Conservation (phyloP, 1,139 yeast genomes). For the Komagataea norvegica region DNA sequence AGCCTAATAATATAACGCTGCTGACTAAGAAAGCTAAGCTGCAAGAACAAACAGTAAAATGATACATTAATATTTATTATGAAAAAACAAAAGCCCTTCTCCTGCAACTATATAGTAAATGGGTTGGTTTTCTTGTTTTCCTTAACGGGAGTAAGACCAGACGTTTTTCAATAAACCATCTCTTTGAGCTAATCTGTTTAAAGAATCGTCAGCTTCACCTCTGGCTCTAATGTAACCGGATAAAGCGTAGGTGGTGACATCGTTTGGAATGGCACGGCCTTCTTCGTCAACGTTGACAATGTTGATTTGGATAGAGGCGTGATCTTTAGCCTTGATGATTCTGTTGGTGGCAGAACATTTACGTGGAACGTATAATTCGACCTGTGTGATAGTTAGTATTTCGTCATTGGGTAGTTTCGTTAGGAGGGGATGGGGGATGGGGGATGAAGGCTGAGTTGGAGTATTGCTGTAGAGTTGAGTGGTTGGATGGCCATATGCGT, state of each 20-base stretch:
- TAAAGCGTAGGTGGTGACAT: constrained; percentile 92
- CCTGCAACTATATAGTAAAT: not conserved
- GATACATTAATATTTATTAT: constrained; percentile 3
- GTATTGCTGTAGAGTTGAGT: not conserved
- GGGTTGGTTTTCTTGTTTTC: no score
- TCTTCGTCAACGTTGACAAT: constrained; percentile 86
- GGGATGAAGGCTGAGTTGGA: constrained; percentile 19
- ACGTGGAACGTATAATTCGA: constrained; percentile 99
- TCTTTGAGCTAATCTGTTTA: constrained; percentile 99
- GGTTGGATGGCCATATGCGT: no score
- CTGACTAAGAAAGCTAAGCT: not conserved
- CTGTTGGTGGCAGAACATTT: constrained; percentile 99
- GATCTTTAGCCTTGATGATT: constrained; percentile 99
- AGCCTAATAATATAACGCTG: not conserved
- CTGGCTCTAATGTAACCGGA: constrained; percentile 90
- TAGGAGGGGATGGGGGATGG: no score
- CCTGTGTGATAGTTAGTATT: constrained; percentile 40
- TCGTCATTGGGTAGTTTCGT: no score
- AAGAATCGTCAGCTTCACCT: constrained; percentile 97
- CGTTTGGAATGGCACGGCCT: constrained; percentile 93
- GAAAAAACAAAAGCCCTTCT: not conserved
- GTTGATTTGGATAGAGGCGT: constrained; percentile 95
- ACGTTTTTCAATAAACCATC: constrained; percentile 98
- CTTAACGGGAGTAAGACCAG: constrained; percentile 98
- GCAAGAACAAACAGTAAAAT: not conserved